These are phyloP conservation scores for Mimosa pudica DNA, from an alignment of 306 rosid species.

Conservation along the genomic window DNA sequence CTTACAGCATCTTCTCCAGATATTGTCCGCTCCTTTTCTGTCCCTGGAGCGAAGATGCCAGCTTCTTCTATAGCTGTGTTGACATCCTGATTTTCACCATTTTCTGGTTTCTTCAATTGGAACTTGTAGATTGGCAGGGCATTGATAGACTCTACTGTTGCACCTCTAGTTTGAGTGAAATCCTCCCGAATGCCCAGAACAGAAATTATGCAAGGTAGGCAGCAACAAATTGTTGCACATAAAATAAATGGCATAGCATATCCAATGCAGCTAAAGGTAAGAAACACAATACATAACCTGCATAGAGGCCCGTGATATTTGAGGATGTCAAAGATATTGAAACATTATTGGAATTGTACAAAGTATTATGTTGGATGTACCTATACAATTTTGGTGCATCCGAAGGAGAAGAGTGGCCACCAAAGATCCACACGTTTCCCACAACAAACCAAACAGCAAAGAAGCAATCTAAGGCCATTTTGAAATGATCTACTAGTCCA, in stretches of 20 bases:
- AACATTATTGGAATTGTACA: slow-evolving; percentile 13
- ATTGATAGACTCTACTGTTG: slow-evolving; percentile 64
- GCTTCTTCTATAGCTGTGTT: slow-evolving; percentile 48
- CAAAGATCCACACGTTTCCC: slow-evolving; percentile 83
- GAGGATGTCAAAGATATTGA: slow-evolving; percentile 1
- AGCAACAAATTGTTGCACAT: slow-evolving; percentile 81
- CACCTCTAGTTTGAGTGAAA: slow-evolving; percentile 67
- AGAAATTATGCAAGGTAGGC: slow-evolving; percentile 82
- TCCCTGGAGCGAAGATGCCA: slow-evolving; percentile 72
- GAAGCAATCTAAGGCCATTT: slow-evolving; percentile 79
- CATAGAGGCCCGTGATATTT: slow-evolving; percentile 32
- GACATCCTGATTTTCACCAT: slow-evolving; percentile 35
- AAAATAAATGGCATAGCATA: slow-evolving; percentile 87
- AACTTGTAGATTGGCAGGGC: slow-evolving; percentile 72
- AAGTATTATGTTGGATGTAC: slow-evolving; percentile 40
- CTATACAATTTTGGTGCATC: slow-evolving; percentile 81
- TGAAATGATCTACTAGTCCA: slow-evolving; percentile 73
- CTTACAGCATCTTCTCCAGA: slow-evolving; percentile 87
- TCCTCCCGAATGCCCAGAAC: slow-evolving; percentile 62
- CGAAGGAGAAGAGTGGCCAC: slow-evolving; percentile 69
- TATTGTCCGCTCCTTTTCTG: slow-evolving; percentile 63
- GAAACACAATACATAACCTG: slow-evolving; percentile 86
- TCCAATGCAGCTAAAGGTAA: slow-evolving; percentile 83
- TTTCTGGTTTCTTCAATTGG: slow-evolving; percentile 52
- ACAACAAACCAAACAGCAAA: slow-evolving; percentile 89